Evolutionary conservation across 1,284 basidiomycete species (phyloP).

Genomic region (Golubevia sp.): DNA sequence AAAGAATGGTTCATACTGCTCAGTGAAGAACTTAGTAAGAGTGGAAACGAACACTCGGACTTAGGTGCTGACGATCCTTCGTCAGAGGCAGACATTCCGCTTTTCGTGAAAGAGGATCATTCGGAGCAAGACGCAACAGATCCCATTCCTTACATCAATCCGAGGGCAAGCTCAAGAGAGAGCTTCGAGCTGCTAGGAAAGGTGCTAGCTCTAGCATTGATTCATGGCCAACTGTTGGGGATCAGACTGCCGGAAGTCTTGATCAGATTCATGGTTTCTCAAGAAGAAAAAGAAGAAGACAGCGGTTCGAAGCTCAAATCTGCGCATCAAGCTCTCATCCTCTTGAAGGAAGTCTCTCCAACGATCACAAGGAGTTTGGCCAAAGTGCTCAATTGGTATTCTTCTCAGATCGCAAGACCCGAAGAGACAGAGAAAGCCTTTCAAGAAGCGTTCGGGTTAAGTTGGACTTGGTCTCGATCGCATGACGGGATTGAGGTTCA

Average conservation of each 20-base stretch:
- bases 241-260: background rate
- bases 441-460: too few relatives aligned
- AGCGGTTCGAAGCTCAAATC: too few relatives aligned
- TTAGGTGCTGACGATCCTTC: background rate
- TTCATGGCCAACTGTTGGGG: background rate
- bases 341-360: background rate
- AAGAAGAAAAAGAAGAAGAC: too few relatives aligned
- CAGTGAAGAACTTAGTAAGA: background rate
- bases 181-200: background rate
- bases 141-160: too few relatives aligned
- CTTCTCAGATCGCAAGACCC: too few relatives aligned
- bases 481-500: too few relatives aligned
- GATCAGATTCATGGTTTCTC: background rate
- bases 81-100: background rate
- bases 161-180: too few relatives aligned
- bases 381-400: background rate
- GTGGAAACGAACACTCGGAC: background rate
- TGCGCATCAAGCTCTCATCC: background rate
- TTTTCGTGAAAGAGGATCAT: too few relatives aligned
- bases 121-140: too few relatives aligned
- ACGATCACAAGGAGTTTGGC: background rate
- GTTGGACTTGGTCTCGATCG: too few relatives aligned
- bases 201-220: background rate
- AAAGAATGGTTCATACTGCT: background rate
- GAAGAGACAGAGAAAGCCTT: too few relatives aligned